A percentile compares a stretch with the other conserved stretches of the same genome.
Conservation (phyloP, 352 stramenopile genomes). For the Phytopythium aichiense region DNA sequence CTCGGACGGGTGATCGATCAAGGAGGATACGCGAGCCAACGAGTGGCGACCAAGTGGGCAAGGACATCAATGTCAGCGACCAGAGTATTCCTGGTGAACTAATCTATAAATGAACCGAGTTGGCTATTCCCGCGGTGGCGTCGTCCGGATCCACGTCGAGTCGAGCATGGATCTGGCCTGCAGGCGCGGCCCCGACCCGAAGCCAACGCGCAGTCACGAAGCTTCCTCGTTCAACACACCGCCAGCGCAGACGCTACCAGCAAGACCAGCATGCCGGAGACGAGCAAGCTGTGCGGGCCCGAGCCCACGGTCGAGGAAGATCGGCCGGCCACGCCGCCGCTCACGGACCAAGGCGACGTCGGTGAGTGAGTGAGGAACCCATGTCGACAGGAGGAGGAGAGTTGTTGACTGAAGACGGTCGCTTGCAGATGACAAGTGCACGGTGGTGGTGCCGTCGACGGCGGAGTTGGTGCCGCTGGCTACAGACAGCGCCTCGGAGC, state of each 20-base stretch:
- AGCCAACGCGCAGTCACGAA: not conserved
- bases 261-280: conserved; percentile 1
- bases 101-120: conserved; percentile 3
- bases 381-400: not conserved
- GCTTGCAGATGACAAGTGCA: conserved; percentile 38
- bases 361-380: not conserved
- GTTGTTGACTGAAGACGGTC: not conserved
- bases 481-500: conserved; percentile 16
- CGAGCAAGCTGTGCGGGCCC: not conserved
- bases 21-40: not conserved
- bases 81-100: not conserved
- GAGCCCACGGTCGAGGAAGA: not conserved
- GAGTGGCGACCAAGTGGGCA: too few species aligned
- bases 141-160: not conserved
- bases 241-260: not conserved
- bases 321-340: conserved; percentile 1
- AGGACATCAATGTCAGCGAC: too few species aligned
- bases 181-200: not conserved
- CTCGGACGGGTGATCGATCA: not conserved
- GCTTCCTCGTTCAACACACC: not conserved
- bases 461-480: conserved; percentile 30
- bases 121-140: conserved; percentile 1
- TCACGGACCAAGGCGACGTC: not conserved
- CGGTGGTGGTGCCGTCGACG: conserved; percentile 30
- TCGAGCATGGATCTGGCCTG: too few species aligned